Evolutionary conservation across 129 eudicot genomes (phyloP), one percentile per base, ranked within the genome.

Genomic region (Flaveria ramosissima): DNA sequence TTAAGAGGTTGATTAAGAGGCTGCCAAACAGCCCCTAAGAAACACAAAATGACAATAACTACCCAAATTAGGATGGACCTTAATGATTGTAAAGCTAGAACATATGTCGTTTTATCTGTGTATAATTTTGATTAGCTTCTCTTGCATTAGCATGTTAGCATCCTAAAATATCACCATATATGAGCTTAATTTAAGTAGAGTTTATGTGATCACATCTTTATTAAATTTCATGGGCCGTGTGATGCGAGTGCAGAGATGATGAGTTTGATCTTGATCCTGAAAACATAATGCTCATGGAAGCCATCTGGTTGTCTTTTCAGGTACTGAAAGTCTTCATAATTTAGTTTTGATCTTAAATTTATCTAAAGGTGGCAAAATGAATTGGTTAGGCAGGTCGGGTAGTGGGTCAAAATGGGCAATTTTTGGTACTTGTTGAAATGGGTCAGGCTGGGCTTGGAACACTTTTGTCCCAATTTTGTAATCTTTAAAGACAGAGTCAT

Each of bases 281-380:
- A 77, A 96, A 94, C 82, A 88, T 94, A 76, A 94, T 94, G 99
- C 92, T 94, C 43, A 91, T 94, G 99, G 96, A 94, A 86, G 99
- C 99, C 65, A 89, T 94, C 62, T 94, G 99, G 99, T 79, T 91
- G 72, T 94, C 97, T 21, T 87, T 86, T 77, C 97, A 94, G 97
- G 99, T 94, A 85, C 56, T 16, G 64, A 0, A 14, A 32, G 39
- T n/a, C n/a, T n/a, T n/a, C n/a, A n/a, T n/a, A n/a, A n/a, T n/a
- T n/a, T n/a, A n/a, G n/a, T n/a, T 9, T 19, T 0, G 17, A 30
- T 11, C 56, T 59, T 59, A 57, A 21, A 21, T 19, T 57, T 57
- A 52, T 19, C 27, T 57, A 16, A 8, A 4, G 20, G 56, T 50
- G 56, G 56, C 8, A 4, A 50, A 50, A 50, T 50, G 56, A 7